Base-by-base conservation (phyloP, 345 rosid genomes). In the Cardamine occulta region DNA sequence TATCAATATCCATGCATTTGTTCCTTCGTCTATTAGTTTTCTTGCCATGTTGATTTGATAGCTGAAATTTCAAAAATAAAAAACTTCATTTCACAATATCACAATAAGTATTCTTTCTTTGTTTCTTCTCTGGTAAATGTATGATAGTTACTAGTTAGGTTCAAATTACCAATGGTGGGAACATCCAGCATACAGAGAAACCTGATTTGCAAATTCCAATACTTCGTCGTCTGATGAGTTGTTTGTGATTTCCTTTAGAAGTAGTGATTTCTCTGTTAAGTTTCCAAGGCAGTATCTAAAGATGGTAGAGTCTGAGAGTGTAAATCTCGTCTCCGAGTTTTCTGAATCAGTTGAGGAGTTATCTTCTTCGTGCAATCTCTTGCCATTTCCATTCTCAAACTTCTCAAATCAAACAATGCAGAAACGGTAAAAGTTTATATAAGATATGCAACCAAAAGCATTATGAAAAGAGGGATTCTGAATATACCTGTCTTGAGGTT, bases 1-100 rank as follows among this genome's bases (percentile, higher is more conserved):
- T 58, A 93, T 80, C 70, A 78, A 65, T 67, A 82, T 87, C 98
- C 98, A 93, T 7, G 84, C 82, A 70, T 72, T 85, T 64, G 87
- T 87, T 74, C 98, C 98, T 78, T 93, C 96, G 9, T 82, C 88
- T 72, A 93, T 93, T 87, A 93, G 73, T 53, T 82, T 80, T 81
- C 83, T 93, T 63, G 89, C 87, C 73, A 87, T 82, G 62, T 77
- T 80, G 74, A 91, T 87, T 80, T 89, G 97, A 67, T 70, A 81
- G 82, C 98, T 90, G 84, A 40, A 82, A 52, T 31, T 18, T 72
- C 29, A 4, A 10, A 18, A 17, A 56, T 13, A 7, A 54, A 54
- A 24, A 63, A 19, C 35, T 24, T 74, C 18, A 24, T 7, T 39
- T 75, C 35, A 65, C 40, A 10, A 47, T 28, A 34, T 52, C 13